Conservation (phyloP, 768 basidiomycete species). For the Mycena belliarum region DNA sequence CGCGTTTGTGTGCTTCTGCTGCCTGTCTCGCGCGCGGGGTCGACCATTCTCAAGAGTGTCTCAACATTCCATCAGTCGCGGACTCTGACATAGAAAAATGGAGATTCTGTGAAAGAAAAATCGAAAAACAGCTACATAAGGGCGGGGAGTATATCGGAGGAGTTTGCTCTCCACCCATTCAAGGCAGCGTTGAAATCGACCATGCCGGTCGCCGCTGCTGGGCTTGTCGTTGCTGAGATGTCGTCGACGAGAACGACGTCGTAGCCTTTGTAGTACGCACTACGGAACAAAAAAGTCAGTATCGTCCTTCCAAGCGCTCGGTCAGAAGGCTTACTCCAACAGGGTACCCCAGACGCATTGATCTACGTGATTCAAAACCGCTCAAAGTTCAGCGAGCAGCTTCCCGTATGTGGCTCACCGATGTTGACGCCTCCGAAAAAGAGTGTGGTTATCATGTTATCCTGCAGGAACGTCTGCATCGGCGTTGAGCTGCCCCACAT, state of each 20-base stretch:
- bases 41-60: no score
- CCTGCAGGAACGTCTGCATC: slow-evolving; percentile 35
- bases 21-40: no score
- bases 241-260: slow-evolving; percentile 36
- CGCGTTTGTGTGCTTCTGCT: no score
- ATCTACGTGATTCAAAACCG: slow-evolving; percentile 15
- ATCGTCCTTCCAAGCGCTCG: slow-evolving; percentile 18
- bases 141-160: slow-evolving; percentile 27
- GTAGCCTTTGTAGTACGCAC: slow-evolving; percentile 36
- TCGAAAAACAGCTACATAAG: background rate
- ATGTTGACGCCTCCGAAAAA: slow-evolving; percentile 36
- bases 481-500: slow-evolving; percentile 38
- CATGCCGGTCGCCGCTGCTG: slow-evolving; percentile 32
- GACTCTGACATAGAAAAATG: no score
- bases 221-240: slow-evolving; percentile 35
- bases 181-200: slow-evolving; percentile 27
- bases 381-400: no score
- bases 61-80: no score
- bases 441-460: slow-evolving; percentile 34
- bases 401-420: no score
- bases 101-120: no score
- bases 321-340: slow-evolving; percentile 14
- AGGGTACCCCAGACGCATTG: slow-evolving; percentile 37
- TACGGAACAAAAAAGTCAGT: background rate
- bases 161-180: slow-evolving; percentile 33